A percentile compares a stretch with the other conserved stretches of the same genome.
These are phyloP conservation scores for Juglanconis juglandina DNA, from an alignment of 2,329 filamentous ascomycete genomes.

Conservation along the genomic window DNA sequence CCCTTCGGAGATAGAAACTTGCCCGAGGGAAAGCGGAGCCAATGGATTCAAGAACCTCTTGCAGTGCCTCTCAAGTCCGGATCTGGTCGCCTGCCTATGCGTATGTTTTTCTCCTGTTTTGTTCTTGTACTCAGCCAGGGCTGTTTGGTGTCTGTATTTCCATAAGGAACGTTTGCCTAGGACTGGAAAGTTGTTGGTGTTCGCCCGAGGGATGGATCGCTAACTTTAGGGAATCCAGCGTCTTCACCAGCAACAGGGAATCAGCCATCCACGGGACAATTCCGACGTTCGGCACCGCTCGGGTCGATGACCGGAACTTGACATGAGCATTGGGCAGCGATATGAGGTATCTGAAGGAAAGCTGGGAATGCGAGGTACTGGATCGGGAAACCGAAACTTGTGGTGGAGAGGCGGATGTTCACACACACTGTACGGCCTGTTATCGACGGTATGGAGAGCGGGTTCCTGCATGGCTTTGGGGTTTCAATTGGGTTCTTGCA, in stretches of 20 bases:
- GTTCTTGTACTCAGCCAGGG: background rate
- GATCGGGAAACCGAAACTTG: background rate
- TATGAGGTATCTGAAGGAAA: background rate
- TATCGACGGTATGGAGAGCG: too few relatives aligned
- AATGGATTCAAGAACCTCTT: background rate
- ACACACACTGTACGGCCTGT: too few relatives aligned
- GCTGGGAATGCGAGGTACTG: background rate
- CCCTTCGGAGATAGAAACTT: background rate
- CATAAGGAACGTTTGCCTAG: background rate
- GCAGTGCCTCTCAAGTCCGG: background rate
- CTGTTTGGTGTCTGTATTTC: background rate
- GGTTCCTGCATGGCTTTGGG: too few relatives aligned
- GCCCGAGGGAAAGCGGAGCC: background rate
- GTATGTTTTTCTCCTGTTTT: conserved; percentile 15
- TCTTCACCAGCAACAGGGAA: background rate
- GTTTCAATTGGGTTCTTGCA: too few relatives aligned
- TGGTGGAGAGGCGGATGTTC: too few relatives aligned
- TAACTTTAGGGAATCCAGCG: conserved; percentile 14
- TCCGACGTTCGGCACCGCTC: background rate
- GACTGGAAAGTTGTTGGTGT: background rate
- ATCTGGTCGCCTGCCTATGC: conserved; percentile 9
- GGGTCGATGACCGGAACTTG: background rate
- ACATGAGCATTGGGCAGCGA: background rate
- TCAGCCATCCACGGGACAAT: background rate
- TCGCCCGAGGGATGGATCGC: conserved; percentile 11